Evolutionary conservation across 306 rosid genomes (phyloP).

Genomic region (Alnus rubra): DNA sequence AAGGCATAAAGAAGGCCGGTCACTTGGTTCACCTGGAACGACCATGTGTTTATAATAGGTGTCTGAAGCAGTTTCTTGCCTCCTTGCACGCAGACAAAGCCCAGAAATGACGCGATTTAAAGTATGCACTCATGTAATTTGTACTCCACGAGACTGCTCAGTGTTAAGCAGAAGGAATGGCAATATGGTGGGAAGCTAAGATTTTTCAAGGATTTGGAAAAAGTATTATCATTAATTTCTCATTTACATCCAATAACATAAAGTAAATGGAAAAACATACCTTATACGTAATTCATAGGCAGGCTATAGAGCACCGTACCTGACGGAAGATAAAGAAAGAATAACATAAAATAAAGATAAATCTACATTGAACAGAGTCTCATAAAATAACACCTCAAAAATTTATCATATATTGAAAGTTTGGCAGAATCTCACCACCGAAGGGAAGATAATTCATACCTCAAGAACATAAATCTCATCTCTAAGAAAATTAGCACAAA

Average conservation of each 20-base stretch:
- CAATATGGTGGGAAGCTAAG: background rate
- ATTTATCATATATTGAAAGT: too few species aligned
- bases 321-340: too few species aligned
- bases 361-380: too few species aligned
- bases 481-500: too few species aligned
- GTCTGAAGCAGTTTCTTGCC: constrained; percentile 46
- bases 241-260: background rate
- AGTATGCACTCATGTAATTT: background rate
- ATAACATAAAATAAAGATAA: too few species aligned
- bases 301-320: background rate
- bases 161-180: background rate
- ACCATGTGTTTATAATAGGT: constrained; percentile 55
- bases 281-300: background rate
- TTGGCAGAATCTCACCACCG: too few species aligned
- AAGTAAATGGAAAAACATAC: background rate
- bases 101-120: background rate
- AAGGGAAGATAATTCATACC: too few species aligned
- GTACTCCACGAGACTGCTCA: background rate
- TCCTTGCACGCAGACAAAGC: constrained; percentile 26
- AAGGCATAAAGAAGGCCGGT: constrained; percentile 54
- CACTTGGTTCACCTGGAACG: constrained; percentile 75
- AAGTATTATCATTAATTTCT: background rate
- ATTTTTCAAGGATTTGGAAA: background rate
- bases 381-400: too few species aligned
- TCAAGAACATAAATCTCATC: too few species aligned